phyloP scores from a whole-genome alignment of 306 rosid genomes.

The Lupinus albus region DNA sequence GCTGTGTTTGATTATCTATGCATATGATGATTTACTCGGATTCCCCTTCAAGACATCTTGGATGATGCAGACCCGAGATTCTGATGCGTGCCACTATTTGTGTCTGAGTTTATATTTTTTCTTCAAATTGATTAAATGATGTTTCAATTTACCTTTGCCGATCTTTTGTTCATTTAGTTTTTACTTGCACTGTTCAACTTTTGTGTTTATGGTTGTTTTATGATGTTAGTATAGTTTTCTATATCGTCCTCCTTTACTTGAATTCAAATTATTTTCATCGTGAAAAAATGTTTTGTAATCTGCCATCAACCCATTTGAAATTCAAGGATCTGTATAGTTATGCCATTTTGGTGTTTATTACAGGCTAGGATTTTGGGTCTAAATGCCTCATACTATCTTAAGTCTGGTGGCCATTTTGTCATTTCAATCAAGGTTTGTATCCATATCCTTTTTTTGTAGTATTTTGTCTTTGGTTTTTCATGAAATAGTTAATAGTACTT shows the following conservation, averaged over 20 bases:
- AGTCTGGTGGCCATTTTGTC: conserved; percentile 87
- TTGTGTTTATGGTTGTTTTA: neutral
- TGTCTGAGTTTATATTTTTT: neutral
- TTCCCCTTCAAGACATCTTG: conserved; percentile 71
- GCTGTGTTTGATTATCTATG: conserved; percentile 1
- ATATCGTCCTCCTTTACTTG: neutral
- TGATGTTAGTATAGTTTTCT: neutral
- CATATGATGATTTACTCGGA: conserved; percentile 65
- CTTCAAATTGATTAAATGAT: neutral
- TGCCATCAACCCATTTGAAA: neutral
- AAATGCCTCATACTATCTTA: conserved; percentile 87
- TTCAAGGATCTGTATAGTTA: neutral
- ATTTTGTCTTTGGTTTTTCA: too few species aligned
- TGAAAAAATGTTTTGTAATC: neutral
- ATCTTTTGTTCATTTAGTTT: neutral
- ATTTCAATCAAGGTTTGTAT: conserved; percentile 86
- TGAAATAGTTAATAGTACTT: too few species aligned
- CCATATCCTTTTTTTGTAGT: neutral
- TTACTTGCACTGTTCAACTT: neutral
- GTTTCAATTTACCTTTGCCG: too few species aligned
- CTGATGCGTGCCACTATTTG: conserved; percentile 49
- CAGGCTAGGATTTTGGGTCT: conserved; percentile 96
- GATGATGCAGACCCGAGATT: conserved; percentile 71
- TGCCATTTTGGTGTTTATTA: conserved; percentile 11
- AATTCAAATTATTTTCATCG: neutral